phyloP scores from a whole-genome alignment of 768 basidiomycete genomes.

The Erythrobasidium yunnanense region DNA sequence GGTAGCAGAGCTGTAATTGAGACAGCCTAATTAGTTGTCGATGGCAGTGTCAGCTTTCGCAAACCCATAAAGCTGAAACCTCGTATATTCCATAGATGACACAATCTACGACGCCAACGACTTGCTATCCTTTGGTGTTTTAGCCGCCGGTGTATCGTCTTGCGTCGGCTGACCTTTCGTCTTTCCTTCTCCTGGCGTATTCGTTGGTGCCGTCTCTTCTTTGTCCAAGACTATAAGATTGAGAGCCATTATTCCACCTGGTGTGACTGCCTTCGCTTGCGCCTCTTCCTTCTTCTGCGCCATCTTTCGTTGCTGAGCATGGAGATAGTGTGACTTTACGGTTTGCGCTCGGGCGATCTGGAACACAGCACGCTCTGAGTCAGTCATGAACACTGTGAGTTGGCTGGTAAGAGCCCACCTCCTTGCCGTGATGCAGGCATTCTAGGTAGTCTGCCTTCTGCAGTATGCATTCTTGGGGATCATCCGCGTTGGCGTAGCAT shows the following conservation, averaged over 20 bases:
- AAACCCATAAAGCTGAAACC: no score
- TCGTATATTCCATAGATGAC: no score
- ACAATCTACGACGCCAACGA: no score
- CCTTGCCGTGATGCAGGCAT: conserved; percentile 77
- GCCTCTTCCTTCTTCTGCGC: conserved; percentile 62
- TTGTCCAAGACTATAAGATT: conserved; percentile 3
- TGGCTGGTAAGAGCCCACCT: conserved; percentile 49
- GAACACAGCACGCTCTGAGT: not conserved
- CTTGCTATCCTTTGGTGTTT: no score
- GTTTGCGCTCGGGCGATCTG: conserved; percentile 45
- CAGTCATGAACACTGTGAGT: not conserved
- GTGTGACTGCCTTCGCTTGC: not conserved
- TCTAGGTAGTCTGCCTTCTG: conserved; percentile 79
- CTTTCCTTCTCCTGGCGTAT: not conserved
- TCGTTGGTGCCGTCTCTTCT: not conserved
- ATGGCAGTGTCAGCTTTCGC: no score
- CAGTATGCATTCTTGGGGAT: conserved; percentile 58
- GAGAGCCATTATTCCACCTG: conserved; percentile 13
- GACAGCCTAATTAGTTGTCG: no score
- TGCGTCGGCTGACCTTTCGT: not conserved
- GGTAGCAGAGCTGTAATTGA: no score
- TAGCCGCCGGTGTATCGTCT: no score
- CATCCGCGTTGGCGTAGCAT: conserved; percentile 77
- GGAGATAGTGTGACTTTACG: conserved; percentile 44
- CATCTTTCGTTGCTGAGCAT: conserved; percentile 54